A percentile compares a stretch with the other conserved stretches of the same genome.
Evolutionary conservation across 2,329 filamentous ascomycete genomes (phyloP).

Genomic region (Coniochaeta sp.): DNA sequence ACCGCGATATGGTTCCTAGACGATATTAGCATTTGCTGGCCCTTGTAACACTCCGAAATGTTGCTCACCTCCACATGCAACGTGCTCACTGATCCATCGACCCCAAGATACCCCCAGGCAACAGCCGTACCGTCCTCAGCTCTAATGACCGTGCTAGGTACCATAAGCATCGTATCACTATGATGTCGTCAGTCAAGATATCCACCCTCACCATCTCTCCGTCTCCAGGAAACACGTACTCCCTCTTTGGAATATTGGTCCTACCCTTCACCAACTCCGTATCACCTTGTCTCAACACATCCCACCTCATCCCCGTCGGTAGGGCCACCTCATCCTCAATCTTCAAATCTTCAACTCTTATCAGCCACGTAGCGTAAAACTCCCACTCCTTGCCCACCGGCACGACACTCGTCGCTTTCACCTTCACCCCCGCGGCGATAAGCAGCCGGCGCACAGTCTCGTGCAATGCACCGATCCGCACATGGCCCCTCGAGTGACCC

Average conservation of each 20-base stretch:
- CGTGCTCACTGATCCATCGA: constrained; percentile 16
- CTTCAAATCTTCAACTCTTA: constrained; percentile 38
- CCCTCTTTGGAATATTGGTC: constrained; percentile 48
- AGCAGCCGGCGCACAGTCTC: constrained; percentile 24
- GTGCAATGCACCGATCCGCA: constrained; percentile 34
- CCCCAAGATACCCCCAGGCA: constrained; percentile 55
- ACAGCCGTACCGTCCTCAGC: constrained; percentile 39
- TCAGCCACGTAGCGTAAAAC: constrained; percentile 51
- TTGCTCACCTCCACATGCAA: constrained; percentile 17
- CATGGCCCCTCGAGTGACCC: constrained; percentile 22
- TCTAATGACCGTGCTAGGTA: constrained; percentile 41
- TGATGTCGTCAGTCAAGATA: constrained; percentile 13
- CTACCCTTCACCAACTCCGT: constrained; percentile 45
- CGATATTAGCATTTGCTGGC: too few relatives aligned
- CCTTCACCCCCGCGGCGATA: constrained; percentile 13
- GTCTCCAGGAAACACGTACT: constrained; percentile 24
- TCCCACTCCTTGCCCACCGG: constrained; percentile 17
- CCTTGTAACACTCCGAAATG: background rate
- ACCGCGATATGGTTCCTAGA: constrained; percentile 45
- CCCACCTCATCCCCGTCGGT: constrained; percentile 45
- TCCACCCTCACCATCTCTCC: background rate
- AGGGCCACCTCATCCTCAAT: constrained; percentile 16
- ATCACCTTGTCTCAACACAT: constrained; percentile 40
- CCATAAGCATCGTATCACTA: constrained; percentile 29
- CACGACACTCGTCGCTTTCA: constrained; percentile 13